phyloP scores from a whole-genome alignment of 2,329 filamentous ascomycete species.

The Beauveria sp. region DNA sequence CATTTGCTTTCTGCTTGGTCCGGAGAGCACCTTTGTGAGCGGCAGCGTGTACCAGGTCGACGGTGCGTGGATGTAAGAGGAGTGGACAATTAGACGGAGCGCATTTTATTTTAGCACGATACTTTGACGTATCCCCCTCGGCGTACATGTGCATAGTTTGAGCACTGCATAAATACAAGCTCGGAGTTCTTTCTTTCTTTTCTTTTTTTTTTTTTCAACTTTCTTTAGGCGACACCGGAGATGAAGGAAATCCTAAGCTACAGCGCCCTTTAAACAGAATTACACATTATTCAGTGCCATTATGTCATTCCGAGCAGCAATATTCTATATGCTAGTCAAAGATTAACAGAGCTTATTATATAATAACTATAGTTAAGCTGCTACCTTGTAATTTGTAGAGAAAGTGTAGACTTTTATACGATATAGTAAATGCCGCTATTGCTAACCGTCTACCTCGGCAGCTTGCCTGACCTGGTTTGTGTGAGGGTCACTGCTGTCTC shows the following conservation, averaged over 20 bases:
- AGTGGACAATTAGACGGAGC: neutral
- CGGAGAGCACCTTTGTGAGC: slow-evolving; percentile 38
- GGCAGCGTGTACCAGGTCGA: slow-evolving; percentile 38
- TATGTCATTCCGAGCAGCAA: no score
- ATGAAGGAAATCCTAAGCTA: no score
- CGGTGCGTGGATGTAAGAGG: slow-evolving; percentile 28
- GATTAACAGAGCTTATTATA: neutral
- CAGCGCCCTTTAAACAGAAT: no score
- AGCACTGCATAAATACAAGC: no score
- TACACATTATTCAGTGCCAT: no score
- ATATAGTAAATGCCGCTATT: neutral
- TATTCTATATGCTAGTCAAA: neutral
- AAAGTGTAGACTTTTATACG: neutral
- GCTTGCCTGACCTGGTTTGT: neutral
- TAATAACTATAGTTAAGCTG: neutral
- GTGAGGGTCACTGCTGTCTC: neutral
- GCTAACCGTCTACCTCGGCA: neutral
- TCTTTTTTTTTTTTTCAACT: no score
- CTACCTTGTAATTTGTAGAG: neutral
- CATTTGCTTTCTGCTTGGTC: slow-evolving; percentile 40
- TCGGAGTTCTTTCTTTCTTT: no score
- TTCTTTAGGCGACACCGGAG: no score
- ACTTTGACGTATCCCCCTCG: no score
- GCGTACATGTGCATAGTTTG: no score
- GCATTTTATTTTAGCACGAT: neutral